Conservation (phyloP, 257 asterid genomes). For the Primulina eburnea region DNA sequence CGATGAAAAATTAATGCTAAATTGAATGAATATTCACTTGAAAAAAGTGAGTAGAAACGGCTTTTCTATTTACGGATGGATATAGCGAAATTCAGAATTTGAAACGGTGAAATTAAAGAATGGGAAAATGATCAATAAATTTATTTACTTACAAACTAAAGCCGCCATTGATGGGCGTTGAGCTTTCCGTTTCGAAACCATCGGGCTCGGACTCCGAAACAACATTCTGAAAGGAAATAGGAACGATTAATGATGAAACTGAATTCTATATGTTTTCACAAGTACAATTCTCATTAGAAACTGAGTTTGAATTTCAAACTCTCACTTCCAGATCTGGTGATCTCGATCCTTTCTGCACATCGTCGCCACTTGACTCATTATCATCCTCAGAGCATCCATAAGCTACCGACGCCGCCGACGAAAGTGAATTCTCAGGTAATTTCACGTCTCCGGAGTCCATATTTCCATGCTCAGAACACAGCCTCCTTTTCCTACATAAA, state of each 20-base stretch:
- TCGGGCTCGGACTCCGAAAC: conserved; percentile 49
- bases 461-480: conserved; percentile 25
- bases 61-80: neutral
- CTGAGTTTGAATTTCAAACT: conserved; percentile 27
- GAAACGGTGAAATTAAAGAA: conserved; percentile 11
- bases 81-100: neutral
- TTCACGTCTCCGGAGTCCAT: conserved; percentile 26
- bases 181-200: conserved; percentile 45
- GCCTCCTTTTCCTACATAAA: conserved; percentile 55
- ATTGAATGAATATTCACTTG: neutral
- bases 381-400: conserved; percentile 31
- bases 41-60: neutral
- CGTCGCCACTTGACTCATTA: conserved; percentile 28
- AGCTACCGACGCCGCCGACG: conserved; percentile 43
- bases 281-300: conserved; percentile 3
- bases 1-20: conserved; percentile 21
- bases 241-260: conserved; percentile 1
- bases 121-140: conserved; percentile 7
- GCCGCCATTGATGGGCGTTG: conserved; percentile 37
- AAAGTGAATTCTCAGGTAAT: conserved; percentile 36
- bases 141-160: conserved; percentile 45
- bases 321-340: conserved; percentile 74
- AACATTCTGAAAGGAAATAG: conserved; percentile 31
- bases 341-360: conserved; percentile 28
- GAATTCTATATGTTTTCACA: neutral